Evolutionary conservation across 306 rosid genomes (phyloP), one percentile per base, ranked within the genome.

Genomic region (Datisca glomerata): DNA sequence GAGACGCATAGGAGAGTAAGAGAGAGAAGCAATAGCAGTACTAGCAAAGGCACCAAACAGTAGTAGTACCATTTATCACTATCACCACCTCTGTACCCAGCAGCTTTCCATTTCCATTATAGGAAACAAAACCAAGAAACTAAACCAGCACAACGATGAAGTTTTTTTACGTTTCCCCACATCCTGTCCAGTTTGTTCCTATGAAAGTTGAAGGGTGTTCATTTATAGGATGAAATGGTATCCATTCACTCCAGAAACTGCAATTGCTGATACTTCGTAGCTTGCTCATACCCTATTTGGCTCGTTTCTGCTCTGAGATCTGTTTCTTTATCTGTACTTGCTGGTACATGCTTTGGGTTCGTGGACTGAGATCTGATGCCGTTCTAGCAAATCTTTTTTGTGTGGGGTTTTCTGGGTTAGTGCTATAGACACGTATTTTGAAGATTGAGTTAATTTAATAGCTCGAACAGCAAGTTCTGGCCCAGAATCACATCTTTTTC

Each of bases 351-450:
- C 38, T 59, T 40, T 42, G 61, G 34, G 41, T 59, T 41, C 63
- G 25, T 25, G 57, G 18, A 19, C 44, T 61, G 75, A 71, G 94
- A 87, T 82, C 96, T 82, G 67, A 31, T 51, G 45, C 10, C 47
- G 53, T 31, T 18, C 18, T 46, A 24, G 38, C 56, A 47, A 47
- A 45, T 32, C 9, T 24, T 51, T 21, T 56, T 14, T 19, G 27
- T 20, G 22, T n/a, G 17, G 42, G 37, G 24, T 50, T 20, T 50
- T 50, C 32, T 36, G 35, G 45, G 14, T 36, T 50, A 11, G 22
- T 40, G 21, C 44, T 17, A 17, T 7, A 40, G 7, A 15, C 22
- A 40, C 18, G 21, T 17, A 6, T 40, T 40, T 8, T 21, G 32
- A 31, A 31, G 29, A 18, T 33, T 12, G 20, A 23, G 41, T 27